phyloP scores from a whole-genome alignment of 1,139 yeast genomes.

The Arxiozyma slooffiae region DNA sequence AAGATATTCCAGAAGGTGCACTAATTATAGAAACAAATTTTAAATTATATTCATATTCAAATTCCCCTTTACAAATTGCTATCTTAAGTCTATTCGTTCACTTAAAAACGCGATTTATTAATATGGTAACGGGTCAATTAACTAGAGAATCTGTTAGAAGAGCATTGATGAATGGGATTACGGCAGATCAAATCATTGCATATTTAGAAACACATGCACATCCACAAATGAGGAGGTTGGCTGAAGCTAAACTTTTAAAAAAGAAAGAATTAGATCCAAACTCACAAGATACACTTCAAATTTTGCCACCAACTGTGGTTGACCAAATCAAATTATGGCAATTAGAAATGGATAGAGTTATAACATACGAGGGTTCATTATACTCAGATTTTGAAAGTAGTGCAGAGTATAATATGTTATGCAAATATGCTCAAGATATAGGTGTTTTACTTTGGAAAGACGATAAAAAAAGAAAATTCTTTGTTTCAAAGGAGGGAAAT shows the following conservation, averaged over 20 bases:
- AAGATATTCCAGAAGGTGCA: conserved; percentile 42
- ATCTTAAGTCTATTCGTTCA: conserved; percentile 81
- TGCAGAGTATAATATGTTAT: conserved; percentile 64
- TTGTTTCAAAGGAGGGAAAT: conserved; percentile 79
- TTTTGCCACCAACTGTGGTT: conserved; percentile 88
- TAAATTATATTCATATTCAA: conserved; percentile 86
- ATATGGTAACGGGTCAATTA: conserved; percentile 87
- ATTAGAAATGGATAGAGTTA: conserved; percentile 84
- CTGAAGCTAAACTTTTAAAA: conserved; percentile 58
- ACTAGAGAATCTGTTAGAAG: conserved; percentile 84
- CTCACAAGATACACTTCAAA: conserved; percentile 48
- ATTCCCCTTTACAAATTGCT: conserved; percentile 91
- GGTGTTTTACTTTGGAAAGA: conserved; percentile 87
- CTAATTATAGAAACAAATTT: conserved; percentile 88
- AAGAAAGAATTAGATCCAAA: conserved; percentile 54
- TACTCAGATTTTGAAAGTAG: conserved; percentile 76
- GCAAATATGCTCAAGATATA: conserved; percentile 75
- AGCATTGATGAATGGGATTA: conserved; percentile 80
- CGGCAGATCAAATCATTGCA: conserved; percentile 87
- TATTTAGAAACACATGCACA: conserved; percentile 90
- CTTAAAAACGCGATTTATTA: conserved; percentile 72
- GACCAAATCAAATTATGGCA: conserved; percentile 97
- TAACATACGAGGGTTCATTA: conserved; percentile 77
- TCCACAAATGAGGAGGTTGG: conserved; percentile 72
- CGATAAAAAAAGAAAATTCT: conserved; percentile 54